Conservation (phyloP, 345 rosid species). For the Acer negundo region DNA sequence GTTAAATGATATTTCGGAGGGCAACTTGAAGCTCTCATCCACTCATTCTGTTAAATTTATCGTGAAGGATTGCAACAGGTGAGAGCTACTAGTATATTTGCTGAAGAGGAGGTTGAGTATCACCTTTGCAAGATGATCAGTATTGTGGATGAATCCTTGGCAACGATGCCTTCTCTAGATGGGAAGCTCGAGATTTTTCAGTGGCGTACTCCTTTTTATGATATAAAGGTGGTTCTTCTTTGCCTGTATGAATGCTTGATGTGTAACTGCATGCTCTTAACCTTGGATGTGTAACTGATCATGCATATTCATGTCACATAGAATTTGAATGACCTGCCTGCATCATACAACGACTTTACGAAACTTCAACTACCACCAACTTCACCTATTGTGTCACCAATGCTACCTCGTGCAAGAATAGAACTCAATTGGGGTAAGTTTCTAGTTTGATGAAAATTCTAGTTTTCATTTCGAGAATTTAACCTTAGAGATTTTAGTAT, state of each 20-base stretch:
- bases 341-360: constrained; percentile 58
- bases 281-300: constrained; percentile 7
- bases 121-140: constrained; percentile 43
- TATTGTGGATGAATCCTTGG: constrained; percentile 43
- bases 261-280: constrained; percentile 4
- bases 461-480: constrained; percentile 6
- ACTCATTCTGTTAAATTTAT: constrained; percentile 16
- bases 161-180: constrained; percentile 26
- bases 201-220: constrained; percentile 80
- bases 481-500: constrained; percentile 5
- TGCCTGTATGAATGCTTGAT: not conserved
- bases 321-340: constrained; percentile 60
- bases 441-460: not conserved
- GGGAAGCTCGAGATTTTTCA: constrained; percentile 32
- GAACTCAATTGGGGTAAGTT: constrained; percentile 79
- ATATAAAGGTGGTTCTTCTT: constrained; percentile 48
- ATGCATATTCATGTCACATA: constrained; percentile 22
- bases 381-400: constrained; percentile 40
- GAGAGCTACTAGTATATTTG: constrained; percentile 54
- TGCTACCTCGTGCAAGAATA: constrained; percentile 34
- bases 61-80: constrained; percentile 50
- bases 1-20: constrained; percentile 8
- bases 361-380: constrained; percentile 46
- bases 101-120: constrained; percentile 81
- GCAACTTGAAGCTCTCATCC: not conserved